Percentiles rank a stretch among this genome's conserved stretches.
Conservation (phyloP, 345 rosid species). For the Carallia pectinifolia region DNA sequence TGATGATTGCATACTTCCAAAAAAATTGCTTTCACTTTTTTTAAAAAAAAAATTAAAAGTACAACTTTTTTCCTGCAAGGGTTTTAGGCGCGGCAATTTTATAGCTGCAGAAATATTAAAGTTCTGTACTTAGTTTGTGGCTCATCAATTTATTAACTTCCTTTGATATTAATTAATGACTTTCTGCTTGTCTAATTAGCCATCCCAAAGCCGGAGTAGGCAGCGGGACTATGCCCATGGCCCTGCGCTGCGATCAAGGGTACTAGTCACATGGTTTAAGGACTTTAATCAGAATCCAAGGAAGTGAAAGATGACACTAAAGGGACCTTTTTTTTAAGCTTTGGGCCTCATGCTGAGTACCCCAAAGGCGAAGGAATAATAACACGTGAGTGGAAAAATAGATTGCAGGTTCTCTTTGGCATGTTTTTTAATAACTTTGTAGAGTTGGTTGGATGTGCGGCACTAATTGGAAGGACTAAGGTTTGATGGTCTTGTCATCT, state of each 20-base stretch:
- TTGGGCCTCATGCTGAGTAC: constrained; percentile 38
- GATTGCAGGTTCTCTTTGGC: too few species aligned
- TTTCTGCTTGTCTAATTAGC: constrained; percentile 18
- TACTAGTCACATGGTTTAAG: constrained; percentile 38
- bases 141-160: background rate
- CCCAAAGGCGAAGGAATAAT: constrained; percentile 41
- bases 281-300: constrained; percentile 50
- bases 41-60: background rate
- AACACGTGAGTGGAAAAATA: constrained; percentile 22
- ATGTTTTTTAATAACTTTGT: too few species aligned
- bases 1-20: constrained; percentile 28
- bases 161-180: background rate
- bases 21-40: constrained; percentile 23
- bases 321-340: constrained; percentile 17
- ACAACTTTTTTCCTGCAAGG: background rate
- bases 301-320: constrained; percentile 22
- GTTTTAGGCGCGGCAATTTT: constrained; percentile 6
- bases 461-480: too few species aligned
- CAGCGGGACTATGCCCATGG: constrained; percentile 5
- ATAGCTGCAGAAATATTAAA: background rate
- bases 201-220: background rate
- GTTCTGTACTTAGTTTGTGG: background rate
- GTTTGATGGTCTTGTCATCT: too few species aligned
- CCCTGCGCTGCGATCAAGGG: constrained; percentile 5
- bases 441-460: too few species aligned